These are phyloP conservation scores for Lolium rigidum DNA, from an alignment of 176 grass and related monocot genomes.

Conservation along the genomic window DNA sequence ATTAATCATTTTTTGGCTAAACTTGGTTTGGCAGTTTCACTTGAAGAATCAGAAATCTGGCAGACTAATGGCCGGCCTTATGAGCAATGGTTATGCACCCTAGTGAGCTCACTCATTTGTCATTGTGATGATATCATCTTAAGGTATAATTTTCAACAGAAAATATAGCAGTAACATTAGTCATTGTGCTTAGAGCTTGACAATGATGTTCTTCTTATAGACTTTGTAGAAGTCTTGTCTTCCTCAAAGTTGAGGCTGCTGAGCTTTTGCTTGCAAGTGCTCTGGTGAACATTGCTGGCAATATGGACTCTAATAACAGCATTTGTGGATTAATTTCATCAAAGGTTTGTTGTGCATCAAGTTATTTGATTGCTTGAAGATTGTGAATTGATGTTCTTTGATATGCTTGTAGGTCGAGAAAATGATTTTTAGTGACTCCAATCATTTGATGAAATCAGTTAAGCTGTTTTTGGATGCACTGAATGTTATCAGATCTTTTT, in stretches of 20 bases:
- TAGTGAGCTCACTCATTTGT: conserved; percentile 82
- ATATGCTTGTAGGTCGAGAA: conserved; percentile 70
- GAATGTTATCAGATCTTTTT: conserved; percentile 78
- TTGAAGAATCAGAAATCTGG: conserved; percentile 82
- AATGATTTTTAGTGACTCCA: conserved; percentile 84
- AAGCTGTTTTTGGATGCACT: conserved; percentile 83
- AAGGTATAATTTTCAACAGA: conserved; percentile 60
- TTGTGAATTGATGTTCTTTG: conserved; percentile 34
- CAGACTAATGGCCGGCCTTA: conserved; percentile 67
- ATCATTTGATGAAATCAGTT: conserved; percentile 79
- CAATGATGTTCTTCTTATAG: conserved; percentile 50
- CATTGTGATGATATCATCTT: conserved; percentile 86
- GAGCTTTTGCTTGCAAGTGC: conserved; percentile 86
- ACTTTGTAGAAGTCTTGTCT: conserved; percentile 87
- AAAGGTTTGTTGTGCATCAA: conserved; percentile 54
- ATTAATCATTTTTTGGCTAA: conserved; percentile 27
- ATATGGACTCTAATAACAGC: conserved; percentile 54
- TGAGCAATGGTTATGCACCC: conserved; percentile 80
- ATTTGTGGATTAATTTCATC: conserved; percentile 74
- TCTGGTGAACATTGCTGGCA: conserved; percentile 71
- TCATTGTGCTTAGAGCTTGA: conserved; percentile 31
- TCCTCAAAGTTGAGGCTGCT: conserved; percentile 76
- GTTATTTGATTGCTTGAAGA: conserved; percentile 33
- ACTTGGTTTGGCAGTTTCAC: conserved; percentile 52
- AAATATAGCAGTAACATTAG: conserved; percentile 35